Evolutionary conservation across 352 stramenopile genomes (phyloP), one percentile per base, ranked within the genome.

Genomic region (Pythium rhizo-oryzae): DNA sequence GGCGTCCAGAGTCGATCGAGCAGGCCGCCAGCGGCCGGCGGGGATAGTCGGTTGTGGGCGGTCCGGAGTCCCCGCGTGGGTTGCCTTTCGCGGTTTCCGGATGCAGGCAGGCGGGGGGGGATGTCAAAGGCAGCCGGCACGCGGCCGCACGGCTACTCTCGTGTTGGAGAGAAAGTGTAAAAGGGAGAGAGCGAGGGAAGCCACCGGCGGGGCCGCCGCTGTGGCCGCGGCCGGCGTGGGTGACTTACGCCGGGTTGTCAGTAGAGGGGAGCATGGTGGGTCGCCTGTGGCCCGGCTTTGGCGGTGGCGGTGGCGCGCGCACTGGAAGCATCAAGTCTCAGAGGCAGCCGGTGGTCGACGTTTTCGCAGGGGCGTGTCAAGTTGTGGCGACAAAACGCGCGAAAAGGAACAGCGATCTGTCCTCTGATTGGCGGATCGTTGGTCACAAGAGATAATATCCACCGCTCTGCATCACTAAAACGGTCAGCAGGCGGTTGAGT

Each of bases 301-400:
- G 12, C 28, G 6, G 28, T 33, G 28, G 28, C 28, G n/a, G 12
- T 16, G 33, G 41, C 16, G 11, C 39, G 18, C 6, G 9, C 35
- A 50, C 35, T 49, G 35, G 35, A 52, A 51, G n/a, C 23, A 69
- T 69, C 28, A 69, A 69, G 41, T 69, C 53, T 69, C 53, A 56
- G 28, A 69, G 54, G 62, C 18, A 52, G 6, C 3, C 52, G 3
- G 9, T 33, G 8, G 11, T 19, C 35, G 8, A 59, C 33, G 46
- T 58, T 50, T 25, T 50, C 30, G 28, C 21, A 55, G 24, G 6
- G 59, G 37, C 25, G 51, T 62, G 56, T 64, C 57, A 64, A 64
- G 23, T 58, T 58, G 46, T 58, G 25, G 19, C 35, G 46, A 58
- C 59, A 54, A 54, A 54, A 54, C 19, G 41, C 56, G 24, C 25